Base-by-base conservation (phyloP, 2,329 filamentous ascomycete genomes). In the Talaromyces piceae region DNA sequence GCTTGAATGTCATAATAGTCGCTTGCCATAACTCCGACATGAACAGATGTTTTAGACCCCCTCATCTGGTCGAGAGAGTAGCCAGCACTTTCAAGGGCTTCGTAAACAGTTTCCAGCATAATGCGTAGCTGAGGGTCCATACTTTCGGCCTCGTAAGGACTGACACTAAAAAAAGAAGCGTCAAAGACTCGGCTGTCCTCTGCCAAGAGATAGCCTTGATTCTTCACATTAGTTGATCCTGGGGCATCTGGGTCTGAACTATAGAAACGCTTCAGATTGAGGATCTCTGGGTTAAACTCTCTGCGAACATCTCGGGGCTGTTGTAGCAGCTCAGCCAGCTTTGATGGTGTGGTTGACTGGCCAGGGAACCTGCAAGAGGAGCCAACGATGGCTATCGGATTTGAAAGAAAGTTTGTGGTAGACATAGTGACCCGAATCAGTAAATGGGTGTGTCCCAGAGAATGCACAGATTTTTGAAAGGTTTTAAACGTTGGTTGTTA, bases 121-220 rank as follows among this genome's bases (percentile, higher is more conserved):
- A 62, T 30, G 5, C 63, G 52, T 18, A 61, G 58, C 11, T 49
- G 47, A 2, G 48, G 45, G 18, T 50, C 58, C 39, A 67, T 60
- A 22, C 55, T 33, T 1, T 20, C 41, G 11, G 49, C 61, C 23
- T 64, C 61, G 7, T 54, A 43, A 3, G 47, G 30, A n/a, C 49
- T 58, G 25, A 66, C 59, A 16, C 54, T 51, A 50, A 67, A 67
- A 41, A 68, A 67, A 1, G 52, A 13, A 1, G 62, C 59, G 50
- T 68, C 64, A 31, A 67, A 66, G 0, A 22, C 22, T 2, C 37
- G 45, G 7, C 59, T 22, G 48, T 65, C 60, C 16, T 63, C 47
- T 2, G 56, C 11, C 4, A 68, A 33, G 45, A 66, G 66, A 44
- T 64, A 48, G 6, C 51, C 57, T 11, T n/a, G n/a, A 31, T 31